These are phyloP conservation scores for Gilbertella persicaria DNA, from an alignment of 371 early-diverging fungal genomes.

Conservation along the genomic window DNA sequence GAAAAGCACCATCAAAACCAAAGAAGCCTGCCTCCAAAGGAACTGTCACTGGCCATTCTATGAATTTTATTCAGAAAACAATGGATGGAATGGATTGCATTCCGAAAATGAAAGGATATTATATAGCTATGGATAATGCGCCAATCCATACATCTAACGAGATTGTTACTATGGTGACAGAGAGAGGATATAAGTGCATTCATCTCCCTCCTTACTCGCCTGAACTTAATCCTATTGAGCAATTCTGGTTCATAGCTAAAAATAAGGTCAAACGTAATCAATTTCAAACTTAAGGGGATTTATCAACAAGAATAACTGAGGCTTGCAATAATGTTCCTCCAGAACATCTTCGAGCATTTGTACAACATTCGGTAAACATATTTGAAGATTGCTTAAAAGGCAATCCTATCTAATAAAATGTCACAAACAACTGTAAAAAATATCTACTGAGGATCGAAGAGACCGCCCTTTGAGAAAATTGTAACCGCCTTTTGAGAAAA, in stretches of 20 bases:
- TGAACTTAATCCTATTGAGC: slow-evolving; percentile 16
- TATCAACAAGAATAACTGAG: slow-evolving; percentile 1
- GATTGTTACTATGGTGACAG: slow-evolving; percentile 12
- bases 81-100: slow-evolving; percentile 24
- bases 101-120: slow-evolving; percentile 21
- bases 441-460: slow-evolving; percentile 8
- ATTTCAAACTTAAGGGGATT: neutral
- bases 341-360: slow-evolving; percentile 11
- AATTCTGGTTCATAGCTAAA: neutral
- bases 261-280: slow-evolving; percentile 1
- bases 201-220: slow-evolving; percentile 5
- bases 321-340: slow-evolving; percentile 6
- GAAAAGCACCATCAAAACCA: slow-evolving; percentile 16
- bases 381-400: slow-evolving; percentile 12
- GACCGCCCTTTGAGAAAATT: slow-evolving; percentile 10
- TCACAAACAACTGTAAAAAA: slow-evolving; percentile 12
- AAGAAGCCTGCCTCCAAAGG: slow-evolving; percentile 16
- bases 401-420: slow-evolving; percentile 15
- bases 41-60: slow-evolving; percentile 5
- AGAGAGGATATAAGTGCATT: slow-evolving; percentile 10
- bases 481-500: neutral
- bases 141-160: slow-evolving; percentile 14
- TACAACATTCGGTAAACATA: slow-evolving; percentile 15
- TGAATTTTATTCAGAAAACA: slow-evolving; percentile 12
- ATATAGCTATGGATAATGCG: slow-evolving; percentile 27